Base-by-base conservation (phyloP, 176 grass and related monocot species). In the Elymus sibiricus region DNA sequence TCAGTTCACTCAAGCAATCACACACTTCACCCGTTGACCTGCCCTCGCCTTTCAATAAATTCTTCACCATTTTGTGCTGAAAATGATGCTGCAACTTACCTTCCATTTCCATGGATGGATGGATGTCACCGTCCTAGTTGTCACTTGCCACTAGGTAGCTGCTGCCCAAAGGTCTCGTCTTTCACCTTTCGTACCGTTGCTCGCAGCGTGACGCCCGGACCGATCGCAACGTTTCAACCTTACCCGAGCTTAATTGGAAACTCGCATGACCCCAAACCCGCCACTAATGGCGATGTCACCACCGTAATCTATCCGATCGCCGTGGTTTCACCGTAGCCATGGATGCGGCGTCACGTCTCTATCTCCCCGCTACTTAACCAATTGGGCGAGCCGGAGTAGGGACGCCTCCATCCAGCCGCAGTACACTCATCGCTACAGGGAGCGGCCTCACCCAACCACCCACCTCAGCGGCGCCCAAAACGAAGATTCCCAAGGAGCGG, bases 131-230 rank as follows among this genome's bases (percentile, higher is more conserved):
- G 16, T 11, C 13, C 19, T n/a, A 56, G 15, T 25, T 79, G 68
- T 84, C 89, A 69, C 59, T 74, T 40, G 78, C 31, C 35, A 79
- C 37, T 2, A 46, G 70, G 39, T 66, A 7, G 29, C 53, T 55
- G 72, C 59, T 19, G n/a, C n/a, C n/a, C 22, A 80, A 75, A 58
- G 25, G 6, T 34, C 73, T 58, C 49, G 5, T 40, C 26, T 79
- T 66, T 79, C 79, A 46, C 2, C 66, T 22, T 51, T 32, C 56
- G 42, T 65, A 80, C n/a, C 40, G 24, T 70, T 82, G 29, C n/a
- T n/a, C n/a, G n/a, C 88, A 19, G 37, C 21, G 29, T 17, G 65
- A 35, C 75, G 28, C 75, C 1, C 26, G 47, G 47, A 1, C 21
- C 19, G 51, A 80, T 78, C 79, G 61, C 35, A 39, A 31, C 5